phyloP scores from a whole-genome alignment of 1,139 yeast genomes.

The Meyerozyma elateridarum region DNA sequence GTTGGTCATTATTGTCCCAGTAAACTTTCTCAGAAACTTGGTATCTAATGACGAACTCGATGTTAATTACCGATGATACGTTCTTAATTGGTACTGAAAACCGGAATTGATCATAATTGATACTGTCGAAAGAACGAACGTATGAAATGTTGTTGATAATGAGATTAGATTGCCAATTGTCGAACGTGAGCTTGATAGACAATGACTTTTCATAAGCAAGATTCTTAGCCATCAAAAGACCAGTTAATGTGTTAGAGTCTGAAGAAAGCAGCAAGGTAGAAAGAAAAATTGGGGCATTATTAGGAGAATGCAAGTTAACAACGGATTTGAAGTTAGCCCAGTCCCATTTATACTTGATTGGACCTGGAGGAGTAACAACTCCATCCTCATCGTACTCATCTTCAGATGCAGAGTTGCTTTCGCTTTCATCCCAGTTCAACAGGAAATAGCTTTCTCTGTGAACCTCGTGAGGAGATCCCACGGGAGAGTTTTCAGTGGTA shows the following conservation, averaged over 20 bases:
- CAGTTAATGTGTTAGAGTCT: slow-evolving; percentile 15
- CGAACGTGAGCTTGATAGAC: slow-evolving; percentile 32
- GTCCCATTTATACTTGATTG: slow-evolving; percentile 8
- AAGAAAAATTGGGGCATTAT: background rate
- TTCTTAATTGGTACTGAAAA: slow-evolving; percentile 31
- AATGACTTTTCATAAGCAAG: slow-evolving; percentile 35
- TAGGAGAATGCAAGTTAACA: background rate
- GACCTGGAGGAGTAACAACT: slow-evolving; percentile 1
- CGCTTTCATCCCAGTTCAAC: slow-evolving; percentile 10
- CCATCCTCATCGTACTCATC: slow-evolving; percentile 15
- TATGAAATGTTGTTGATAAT: slow-evolving; percentile 25
- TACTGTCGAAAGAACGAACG: slow-evolving; percentile 21
- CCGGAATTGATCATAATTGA: slow-evolving; percentile 34
- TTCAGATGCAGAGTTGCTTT: slow-evolving; percentile 10
- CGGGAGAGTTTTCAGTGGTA: slow-evolving; percentile 28
- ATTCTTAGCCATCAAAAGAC: slow-evolving; percentile 34
- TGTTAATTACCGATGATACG: slow-evolving; percentile 14
- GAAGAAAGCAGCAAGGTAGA: slow-evolving; percentile 6
- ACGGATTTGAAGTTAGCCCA: slow-evolving; percentile 3
- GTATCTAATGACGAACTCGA: slow-evolving; percentile 26
- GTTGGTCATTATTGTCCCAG: slow-evolving; percentile 32
- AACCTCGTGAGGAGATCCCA: slow-evolving; percentile 26
- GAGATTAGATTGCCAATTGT: slow-evolving; percentile 33
- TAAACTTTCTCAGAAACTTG: slow-evolving; percentile 18
- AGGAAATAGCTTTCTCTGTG: slow-evolving; percentile 9